These are phyloP conservation scores for Aurantiochytrium sp. DNA, from an alignment of 108 stramenopile genomes.

Conservation along the genomic window DNA sequence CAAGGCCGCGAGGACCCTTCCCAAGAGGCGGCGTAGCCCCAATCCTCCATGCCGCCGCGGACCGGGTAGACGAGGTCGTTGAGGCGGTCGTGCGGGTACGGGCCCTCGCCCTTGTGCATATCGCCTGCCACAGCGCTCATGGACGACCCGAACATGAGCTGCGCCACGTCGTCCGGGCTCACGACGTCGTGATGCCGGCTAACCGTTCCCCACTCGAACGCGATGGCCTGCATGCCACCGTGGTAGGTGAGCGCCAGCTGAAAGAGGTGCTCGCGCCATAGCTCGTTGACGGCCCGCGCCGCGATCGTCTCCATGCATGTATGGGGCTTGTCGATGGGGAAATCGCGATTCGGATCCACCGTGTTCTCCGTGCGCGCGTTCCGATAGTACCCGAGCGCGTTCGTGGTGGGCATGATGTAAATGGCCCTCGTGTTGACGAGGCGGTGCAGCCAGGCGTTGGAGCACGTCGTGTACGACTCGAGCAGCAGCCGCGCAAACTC, in stretches of 20 bases:
- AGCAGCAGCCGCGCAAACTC: slow-evolving; percentile 61
- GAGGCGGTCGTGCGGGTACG: slow-evolving; percentile 63
- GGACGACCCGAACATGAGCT: slow-evolving; percentile 45
- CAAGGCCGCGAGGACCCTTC: slow-evolving; percentile 65
- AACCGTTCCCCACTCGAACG: slow-evolving; percentile 85
- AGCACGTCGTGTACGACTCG: slow-evolving; percentile 64
- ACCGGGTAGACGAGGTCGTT: slow-evolving; percentile 78
- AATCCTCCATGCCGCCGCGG: slow-evolving; percentile 93
- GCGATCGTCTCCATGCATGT: slow-evolving; percentile 84
- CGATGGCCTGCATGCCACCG: slow-evolving; percentile 83
- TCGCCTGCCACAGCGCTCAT: slow-evolving; percentile 57
- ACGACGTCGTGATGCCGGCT: slow-evolving; percentile 40
- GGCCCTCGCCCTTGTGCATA: slow-evolving; percentile 29
- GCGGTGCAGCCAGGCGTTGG: slow-evolving; percentile 71
- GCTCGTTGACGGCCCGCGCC: slow-evolving; percentile 78
- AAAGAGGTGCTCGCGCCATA: slow-evolving; percentile 82
- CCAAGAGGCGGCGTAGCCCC: slow-evolving; percentile 89
- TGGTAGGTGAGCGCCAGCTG: slow-evolving; percentile 84
- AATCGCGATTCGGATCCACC: slow-evolving; percentile 84
- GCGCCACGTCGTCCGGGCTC: slow-evolving; percentile 66
- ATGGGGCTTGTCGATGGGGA: slow-evolving; percentile 65
- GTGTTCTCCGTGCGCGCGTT: slow-evolving; percentile 61
- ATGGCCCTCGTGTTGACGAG: slow-evolving; percentile 75
- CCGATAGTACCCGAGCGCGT: slow-evolving; percentile 72
- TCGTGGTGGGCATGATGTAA: slow-evolving; percentile 73